These are phyloP conservation scores for Heterobasidion annosum DNA, from an alignment of 1,284 basidiomycete genomes.

Conservation along the genomic window DNA sequence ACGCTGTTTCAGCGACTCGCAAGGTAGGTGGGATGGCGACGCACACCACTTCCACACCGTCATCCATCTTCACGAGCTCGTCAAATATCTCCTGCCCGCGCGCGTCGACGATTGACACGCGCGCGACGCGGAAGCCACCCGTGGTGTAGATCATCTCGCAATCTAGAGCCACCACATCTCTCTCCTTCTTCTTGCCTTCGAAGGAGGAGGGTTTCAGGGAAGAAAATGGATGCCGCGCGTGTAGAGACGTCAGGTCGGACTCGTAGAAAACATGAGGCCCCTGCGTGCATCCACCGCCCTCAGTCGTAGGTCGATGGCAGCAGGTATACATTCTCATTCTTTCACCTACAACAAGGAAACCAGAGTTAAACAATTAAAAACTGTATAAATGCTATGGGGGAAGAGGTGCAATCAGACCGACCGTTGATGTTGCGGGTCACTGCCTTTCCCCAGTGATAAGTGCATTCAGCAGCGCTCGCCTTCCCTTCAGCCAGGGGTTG, in stretches of 20 bases:
- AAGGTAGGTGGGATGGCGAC: constrained; percentile 18
- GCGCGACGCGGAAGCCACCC: constrained; percentile 78
- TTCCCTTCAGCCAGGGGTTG: constrained; percentile 42
- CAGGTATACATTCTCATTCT: constrained; percentile 57
- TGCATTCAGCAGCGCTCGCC: constrained; percentile 51
- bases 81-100: constrained; percentile 71
- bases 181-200: constrained; percentile 11
- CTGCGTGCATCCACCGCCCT: constrained; percentile 54
- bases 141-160: constrained; percentile 94
- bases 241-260: constrained; percentile 57
- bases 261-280: constrained; percentile 78
- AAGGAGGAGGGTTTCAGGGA: constrained; percentile 10
- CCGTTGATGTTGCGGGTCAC: constrained; percentile 51
- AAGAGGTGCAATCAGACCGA: constrained; percentile 17
- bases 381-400: neutral
- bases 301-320: constrained; percentile 48
- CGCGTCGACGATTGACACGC: constrained; percentile 80
- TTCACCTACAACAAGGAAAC: constrained; percentile 39
- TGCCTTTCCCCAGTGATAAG: constrained; percentile 78
- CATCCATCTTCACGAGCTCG: constrained; percentile 72
- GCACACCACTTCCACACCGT: constrained; percentile 71
- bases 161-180: constrained; percentile 76
- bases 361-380: constrained; percentile 1
- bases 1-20: constrained; percentile 7
- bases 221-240: constrained; percentile 70